Evolutionary conservation across 2,329 filamentous ascomycete genomes (phyloP).

Genomic region (Colletotrichum sp.): DNA sequence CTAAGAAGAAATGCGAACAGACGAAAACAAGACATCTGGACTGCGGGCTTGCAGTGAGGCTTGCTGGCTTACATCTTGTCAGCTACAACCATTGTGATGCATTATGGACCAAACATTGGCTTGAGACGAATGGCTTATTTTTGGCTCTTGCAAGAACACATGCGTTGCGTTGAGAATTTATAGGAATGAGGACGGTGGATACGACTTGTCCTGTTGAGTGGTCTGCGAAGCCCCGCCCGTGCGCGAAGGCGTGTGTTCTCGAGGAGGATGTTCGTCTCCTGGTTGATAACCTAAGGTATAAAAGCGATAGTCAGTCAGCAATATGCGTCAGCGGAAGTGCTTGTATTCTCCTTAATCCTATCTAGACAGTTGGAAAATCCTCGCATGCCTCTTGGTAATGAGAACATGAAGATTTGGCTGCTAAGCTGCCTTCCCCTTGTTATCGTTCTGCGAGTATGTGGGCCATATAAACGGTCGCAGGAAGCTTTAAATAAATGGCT

Average conservation of each 20-base stretch:
- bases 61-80: accelerated
- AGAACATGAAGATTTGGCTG: not conserved
- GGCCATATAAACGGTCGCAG: no score
- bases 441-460: not conserved
- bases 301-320: not conserved
- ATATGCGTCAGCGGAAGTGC: no score
- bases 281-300: not conserved
- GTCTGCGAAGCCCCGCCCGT: not conserved
- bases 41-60: not conserved
- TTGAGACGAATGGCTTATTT: not conserved
- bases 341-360: no score
- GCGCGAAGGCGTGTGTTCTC: not conserved
- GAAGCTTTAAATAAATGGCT: no score
- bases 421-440: not conserved
- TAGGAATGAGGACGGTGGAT: accelerated
- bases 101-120: accelerated
- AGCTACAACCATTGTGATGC: not conserved
- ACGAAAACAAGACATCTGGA: accelerated
- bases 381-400: not conserved
- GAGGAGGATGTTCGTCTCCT: not conserved
- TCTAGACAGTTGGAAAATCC: not conserved
- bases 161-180: accelerated
- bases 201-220: accelerated
- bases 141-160: not conserved
- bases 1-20: not conserved